phyloP scores from a whole-genome alignment of 768 basidiomycete species.

The Auriscalpium vulgare region DNA sequence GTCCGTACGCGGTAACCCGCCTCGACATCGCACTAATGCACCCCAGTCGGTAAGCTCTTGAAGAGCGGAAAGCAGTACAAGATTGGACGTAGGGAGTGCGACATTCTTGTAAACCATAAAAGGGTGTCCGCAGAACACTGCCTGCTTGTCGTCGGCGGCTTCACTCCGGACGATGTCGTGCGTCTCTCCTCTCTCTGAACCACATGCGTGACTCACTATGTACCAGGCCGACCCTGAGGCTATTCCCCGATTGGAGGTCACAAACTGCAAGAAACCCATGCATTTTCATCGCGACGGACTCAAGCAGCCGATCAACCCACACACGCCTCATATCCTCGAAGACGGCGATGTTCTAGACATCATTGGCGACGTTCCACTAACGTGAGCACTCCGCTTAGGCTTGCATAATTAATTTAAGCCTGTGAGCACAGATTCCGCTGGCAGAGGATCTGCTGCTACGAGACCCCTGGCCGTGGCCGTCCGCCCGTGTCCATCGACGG shows the following conservation, averaged over 20 bases:
- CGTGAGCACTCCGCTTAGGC: constrained; percentile 30
- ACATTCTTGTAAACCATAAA: constrained; percentile 46
- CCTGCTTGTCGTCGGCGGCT: constrained; percentile 46
- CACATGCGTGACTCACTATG: background rate
- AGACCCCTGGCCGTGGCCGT: constrained; percentile 18
- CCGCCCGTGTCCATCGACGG: constrained; percentile 16
- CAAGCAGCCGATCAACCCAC: constrained; percentile 27
- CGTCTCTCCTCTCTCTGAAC: constrained; percentile 21
- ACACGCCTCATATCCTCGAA: constrained; percentile 33
- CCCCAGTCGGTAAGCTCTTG: constrained; percentile 47
- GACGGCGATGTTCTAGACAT: constrained; percentile 49
- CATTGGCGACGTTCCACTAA: constrained; percentile 32
- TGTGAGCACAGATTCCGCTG: constrained; percentile 18
- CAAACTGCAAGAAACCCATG: constrained; percentile 41
- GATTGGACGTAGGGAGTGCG: constrained; percentile 48
- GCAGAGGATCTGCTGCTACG: constrained; percentile 17
- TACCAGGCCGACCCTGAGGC: constrained; percentile 40
- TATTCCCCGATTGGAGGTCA: constrained; percentile 41
- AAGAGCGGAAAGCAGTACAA: constrained; percentile 48
- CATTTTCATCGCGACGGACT: constrained; percentile 33
- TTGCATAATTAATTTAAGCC: constrained; percentile 1
- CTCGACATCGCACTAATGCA: background rate
- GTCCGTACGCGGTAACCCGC: constrained; percentile 8
- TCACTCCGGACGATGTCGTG: constrained; percentile 47
- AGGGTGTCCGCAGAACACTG: constrained; percentile 61